These are phyloP conservation scores for Kodamaea restingae DNA, from an alignment of 805 yeast species.

Conservation along the genomic window DNA sequence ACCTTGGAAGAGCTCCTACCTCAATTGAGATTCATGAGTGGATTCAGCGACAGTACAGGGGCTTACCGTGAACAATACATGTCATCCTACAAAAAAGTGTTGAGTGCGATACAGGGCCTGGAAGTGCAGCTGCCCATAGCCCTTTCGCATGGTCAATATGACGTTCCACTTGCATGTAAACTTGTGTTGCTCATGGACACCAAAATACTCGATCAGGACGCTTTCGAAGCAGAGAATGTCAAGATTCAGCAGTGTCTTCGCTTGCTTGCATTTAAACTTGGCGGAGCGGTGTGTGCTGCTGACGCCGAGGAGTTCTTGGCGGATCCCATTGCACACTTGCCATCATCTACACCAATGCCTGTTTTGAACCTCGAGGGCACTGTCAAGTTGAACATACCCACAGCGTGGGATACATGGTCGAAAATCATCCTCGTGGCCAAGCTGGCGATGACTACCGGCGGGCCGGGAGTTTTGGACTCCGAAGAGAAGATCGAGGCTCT, in stretches of 20 bases:
- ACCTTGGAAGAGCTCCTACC: slow-evolving; percentile 12
- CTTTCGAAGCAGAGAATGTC: slow-evolving; percentile 18
- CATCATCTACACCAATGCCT: neutral
- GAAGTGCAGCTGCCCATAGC: neutral
- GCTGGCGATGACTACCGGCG: slow-evolving; percentile 15
- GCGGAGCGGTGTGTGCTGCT: slow-evolving; percentile 18
- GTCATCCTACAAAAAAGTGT: slow-evolving; percentile 5
- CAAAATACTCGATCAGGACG: slow-evolving; percentile 13
- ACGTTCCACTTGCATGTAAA: slow-evolving; percentile 19
- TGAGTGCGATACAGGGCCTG: slow-evolving; percentile 7
- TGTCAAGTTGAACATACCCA: slow-evolving; percentile 31
- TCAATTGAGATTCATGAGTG: slow-evolving; percentile 11
- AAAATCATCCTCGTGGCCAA: slow-evolving; percentile 40
- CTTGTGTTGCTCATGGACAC: slow-evolving; percentile 17
- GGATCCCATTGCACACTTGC: neutral
- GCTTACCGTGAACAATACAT: slow-evolving; percentile 9
- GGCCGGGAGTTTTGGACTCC: slow-evolving; percentile 11
- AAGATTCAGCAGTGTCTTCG: slow-evolving; percentile 36
- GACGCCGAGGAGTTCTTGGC: slow-evolving; percentile 6
- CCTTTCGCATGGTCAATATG: slow-evolving; percentile 19
- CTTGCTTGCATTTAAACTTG: slow-evolving; percentile 30
- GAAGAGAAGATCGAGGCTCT: slow-evolving; percentile 12
- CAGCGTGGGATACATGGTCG: slow-evolving; percentile 49
- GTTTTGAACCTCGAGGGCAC: slow-evolving; percentile 5
- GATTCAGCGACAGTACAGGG: neutral